A percentile compares a stretch with the other conserved stretches of the same genome.
phyloP scores from a whole-genome alignment of 305 asterid genomes.

The Ilex paraguariensis region DNA sequence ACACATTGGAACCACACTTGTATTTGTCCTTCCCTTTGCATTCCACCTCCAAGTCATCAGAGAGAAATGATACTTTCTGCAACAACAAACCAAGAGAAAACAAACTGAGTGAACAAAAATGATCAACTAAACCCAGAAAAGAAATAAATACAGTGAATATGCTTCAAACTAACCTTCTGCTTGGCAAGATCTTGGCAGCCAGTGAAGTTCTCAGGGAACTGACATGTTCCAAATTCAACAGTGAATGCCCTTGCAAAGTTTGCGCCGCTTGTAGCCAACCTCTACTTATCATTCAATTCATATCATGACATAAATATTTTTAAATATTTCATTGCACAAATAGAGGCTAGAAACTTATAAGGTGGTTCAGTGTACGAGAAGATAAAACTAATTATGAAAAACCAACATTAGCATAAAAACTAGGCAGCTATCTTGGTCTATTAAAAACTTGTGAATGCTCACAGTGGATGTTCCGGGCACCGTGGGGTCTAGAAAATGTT shows the following conservation, averaged over 20 bases:
- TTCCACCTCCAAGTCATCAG: constrained; percentile 74
- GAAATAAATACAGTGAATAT: not conserved
- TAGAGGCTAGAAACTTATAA: no score
- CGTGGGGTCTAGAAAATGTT: no score
- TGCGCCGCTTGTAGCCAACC: constrained; percentile 89
- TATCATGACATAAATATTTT: constrained; percentile 5
- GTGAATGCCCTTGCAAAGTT: constrained; percentile 95
- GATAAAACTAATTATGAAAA: no score
- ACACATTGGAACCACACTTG: constrained; percentile 95
- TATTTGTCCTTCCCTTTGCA: constrained; percentile 91
- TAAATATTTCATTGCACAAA: no score
- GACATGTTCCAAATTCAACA: constrained; percentile 90
- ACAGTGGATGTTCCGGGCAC: no score
- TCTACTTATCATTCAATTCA: constrained; percentile 97
- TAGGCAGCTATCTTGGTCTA: no score
- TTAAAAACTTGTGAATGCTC: no score
- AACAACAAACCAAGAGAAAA: constrained; percentile 1
- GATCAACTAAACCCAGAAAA: no score
- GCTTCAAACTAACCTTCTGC: constrained; percentile 49
- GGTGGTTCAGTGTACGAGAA: no score
- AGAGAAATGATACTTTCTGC: constrained; percentile 85
- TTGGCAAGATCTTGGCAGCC: constrained; percentile 99
- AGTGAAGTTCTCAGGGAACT: constrained; percentile 99
- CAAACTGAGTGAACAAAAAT: not conserved
- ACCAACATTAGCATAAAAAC: no score